Conservation (phyloP, 2,329 filamentous ascomycete species). For the Juglanconis sp. region DNA sequence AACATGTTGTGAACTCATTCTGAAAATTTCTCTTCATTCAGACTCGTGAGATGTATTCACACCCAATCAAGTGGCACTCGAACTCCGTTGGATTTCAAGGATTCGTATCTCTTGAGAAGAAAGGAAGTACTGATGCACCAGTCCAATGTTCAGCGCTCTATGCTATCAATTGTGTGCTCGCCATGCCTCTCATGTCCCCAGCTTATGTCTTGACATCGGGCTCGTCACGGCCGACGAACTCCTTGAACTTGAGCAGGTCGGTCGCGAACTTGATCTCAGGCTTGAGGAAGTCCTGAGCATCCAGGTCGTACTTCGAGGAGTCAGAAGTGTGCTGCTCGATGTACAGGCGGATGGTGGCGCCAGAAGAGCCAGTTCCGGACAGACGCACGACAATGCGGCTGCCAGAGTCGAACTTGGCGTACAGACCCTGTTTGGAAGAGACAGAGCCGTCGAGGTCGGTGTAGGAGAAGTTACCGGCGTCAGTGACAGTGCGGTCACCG, state of each 20-base stretch:
- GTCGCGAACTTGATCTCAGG: conserved; percentile 84
- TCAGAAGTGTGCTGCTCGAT: conserved; percentile 93
- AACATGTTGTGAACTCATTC: no score
- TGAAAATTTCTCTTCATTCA: no score
- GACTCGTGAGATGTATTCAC: neutral
- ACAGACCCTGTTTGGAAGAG: conserved; percentile 93
- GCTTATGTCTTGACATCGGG: conserved; percentile 90
- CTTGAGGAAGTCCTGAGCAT: conserved; percentile 92
- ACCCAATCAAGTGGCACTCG: neutral
- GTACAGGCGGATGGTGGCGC: conserved; percentile 94
- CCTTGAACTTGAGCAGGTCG: conserved; percentile 84
- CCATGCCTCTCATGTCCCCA: neutral
- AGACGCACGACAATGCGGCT: conserved; percentile 93
- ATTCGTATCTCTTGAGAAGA: neutral
- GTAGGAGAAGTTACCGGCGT: conserved; percentile 96
- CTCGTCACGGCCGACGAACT: conserved; percentile 87
- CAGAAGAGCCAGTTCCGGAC: conserved; percentile 91
- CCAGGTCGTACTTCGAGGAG: conserved; percentile 69
- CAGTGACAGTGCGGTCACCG: conserved; percentile 74
- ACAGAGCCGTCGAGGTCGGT: conserved; percentile 97
- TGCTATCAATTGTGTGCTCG: neutral
- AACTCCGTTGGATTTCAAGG: neutral
- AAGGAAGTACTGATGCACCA: neutral
- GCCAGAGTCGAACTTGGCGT: conserved; percentile 88
- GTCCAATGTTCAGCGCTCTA: neutral